Percentiles rank a stretch among this genome's conserved stretches.
Conservation (phyloP, 371 early-diverging fungal species). For the Mortierella sp. region DNA sequence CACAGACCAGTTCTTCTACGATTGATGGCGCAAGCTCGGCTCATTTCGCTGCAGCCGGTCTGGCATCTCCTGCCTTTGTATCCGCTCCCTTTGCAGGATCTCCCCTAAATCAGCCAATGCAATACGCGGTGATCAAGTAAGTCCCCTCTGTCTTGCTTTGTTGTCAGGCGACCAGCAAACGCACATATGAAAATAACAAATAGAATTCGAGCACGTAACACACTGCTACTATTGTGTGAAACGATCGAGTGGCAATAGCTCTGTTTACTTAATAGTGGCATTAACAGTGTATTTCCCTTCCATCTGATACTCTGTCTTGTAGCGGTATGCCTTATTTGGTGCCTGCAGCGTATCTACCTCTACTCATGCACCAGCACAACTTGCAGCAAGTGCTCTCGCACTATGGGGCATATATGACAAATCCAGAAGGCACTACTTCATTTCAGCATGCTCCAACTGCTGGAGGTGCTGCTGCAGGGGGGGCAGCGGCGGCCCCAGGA, state of each 20-base stretch:
- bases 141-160: slow-evolving; percentile 15
- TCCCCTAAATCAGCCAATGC: slow-evolving; percentile 27
- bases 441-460: slow-evolving; percentile 21
- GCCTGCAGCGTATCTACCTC: slow-evolving; percentile 30
- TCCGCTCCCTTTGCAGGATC: not conserved
- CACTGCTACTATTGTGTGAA: not conserved
- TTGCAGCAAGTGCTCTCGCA: slow-evolving; percentile 17
- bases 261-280: not conserved
- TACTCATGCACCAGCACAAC: slow-evolving; percentile 37
- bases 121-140: slow-evolving; percentile 54
- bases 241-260: not conserved
- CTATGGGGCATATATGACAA: slow-evolving; percentile 5
- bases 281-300: not conserved
- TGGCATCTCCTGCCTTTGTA: not conserved
- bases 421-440: not conserved
- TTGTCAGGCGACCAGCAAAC: not conserved
- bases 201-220: slow-evolving; percentile 48
- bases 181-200: slow-evolving; percentile 17
- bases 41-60: not conserved
- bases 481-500: slow-evolving; percentile 7
- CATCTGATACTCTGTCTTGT: no score
- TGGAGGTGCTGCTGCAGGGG: slow-evolving; percentile 11
- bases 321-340: slow-evolving; percentile 53
- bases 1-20: no score
- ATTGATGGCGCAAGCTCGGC: not conserved